Conservation (phyloP, 1,139 yeast genomes). For the Taiozyma sp. region DNA sequence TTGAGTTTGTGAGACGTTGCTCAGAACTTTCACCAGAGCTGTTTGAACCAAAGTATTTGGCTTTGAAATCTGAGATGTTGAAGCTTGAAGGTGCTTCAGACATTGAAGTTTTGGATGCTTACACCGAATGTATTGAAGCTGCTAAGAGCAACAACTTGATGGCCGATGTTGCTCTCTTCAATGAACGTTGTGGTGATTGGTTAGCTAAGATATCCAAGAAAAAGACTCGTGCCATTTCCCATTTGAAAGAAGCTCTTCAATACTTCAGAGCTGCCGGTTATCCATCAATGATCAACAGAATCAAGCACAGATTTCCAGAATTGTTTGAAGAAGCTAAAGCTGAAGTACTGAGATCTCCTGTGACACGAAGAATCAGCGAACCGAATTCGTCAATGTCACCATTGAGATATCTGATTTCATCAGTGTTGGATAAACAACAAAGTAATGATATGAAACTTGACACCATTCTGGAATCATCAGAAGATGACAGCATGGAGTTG, state of each 20-base stretch:
- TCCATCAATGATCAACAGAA: not conserved
- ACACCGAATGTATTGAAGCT: constrained; percentile 41
- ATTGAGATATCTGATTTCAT: constrained; percentile 13
- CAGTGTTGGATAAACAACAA: constrained; percentile 12
- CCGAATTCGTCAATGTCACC: constrained; percentile 5
- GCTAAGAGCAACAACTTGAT: constrained; percentile 31
- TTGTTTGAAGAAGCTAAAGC: constrained; percentile 10
- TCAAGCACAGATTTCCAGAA: constrained; percentile 13
- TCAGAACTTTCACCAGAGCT: constrained; percentile 9
- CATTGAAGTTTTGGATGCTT: constrained; percentile 39
- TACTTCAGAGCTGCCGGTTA: constrained; percentile 4
- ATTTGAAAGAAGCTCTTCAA: constrained; percentile 13
- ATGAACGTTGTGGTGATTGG: constrained; percentile 46
- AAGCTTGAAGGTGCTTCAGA: constrained; percentile 22
- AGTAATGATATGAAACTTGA: constrained; percentile 10
- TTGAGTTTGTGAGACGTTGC: constrained; percentile 7
- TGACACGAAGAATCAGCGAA: constrained; percentile 5
- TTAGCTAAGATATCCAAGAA: constrained; percentile 29
- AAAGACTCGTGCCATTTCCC: constrained; percentile 11
- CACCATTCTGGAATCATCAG: constrained; percentile 5
- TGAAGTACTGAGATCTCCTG: constrained; percentile 2
- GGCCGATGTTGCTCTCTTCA: constrained; percentile 40
- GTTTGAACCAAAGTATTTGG: constrained; percentile 9
- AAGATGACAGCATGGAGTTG: constrained; percentile 13
- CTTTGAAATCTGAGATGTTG: constrained; percentile 12